Evolutionary conservation across 805 yeast species (phyloP), one percentile per base, ranked within the genome.

Genomic region (Candida corydali): DNA sequence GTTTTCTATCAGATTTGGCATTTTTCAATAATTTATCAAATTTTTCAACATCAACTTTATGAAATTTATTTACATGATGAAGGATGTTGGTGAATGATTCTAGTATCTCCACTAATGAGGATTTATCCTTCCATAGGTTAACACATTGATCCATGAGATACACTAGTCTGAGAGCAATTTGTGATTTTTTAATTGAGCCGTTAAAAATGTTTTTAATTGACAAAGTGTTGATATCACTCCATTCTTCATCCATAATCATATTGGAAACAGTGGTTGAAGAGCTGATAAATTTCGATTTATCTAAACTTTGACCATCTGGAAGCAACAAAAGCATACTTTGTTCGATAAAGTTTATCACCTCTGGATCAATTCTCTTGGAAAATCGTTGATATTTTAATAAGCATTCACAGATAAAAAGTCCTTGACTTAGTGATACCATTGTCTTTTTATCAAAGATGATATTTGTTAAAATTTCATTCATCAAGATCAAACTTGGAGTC

Each of bases 361-460:
- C 98, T 0, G 99, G 98, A 32, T 82, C 65, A 48, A 68, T 80
- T 50, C 98, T 70, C 57, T 87, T 83, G 20, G 96, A 77, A 18
- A 84, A 53, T 41, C 86, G 65, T 63, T 93, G 97, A 56, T 86
- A 93, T 40, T 73, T 75, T 40, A 82, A 54, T 16, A 84, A 60
- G 11, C 79, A 61, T 41, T 81, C 87, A 37, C 79, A 70, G n/a
- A 88, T 52, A 41, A 77, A 80, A 2, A 84, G 53, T 17, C 91
- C 89, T 38, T 76, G 72, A 30, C 77, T 74, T 5, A 81, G 45
- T 3, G 34, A 22, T 7, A 24, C 28, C 32, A 49, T 46, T 26
- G 28, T 7, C 9, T 26, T 26, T 9, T 26, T 11, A 7, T 26
- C 17, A 26, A 12, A 26, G 14, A 49, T 45, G 17, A 59, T 47